Conservation (phyloP, 1,139 yeast species). For the Yamadazyma diddensiae region DNA sequence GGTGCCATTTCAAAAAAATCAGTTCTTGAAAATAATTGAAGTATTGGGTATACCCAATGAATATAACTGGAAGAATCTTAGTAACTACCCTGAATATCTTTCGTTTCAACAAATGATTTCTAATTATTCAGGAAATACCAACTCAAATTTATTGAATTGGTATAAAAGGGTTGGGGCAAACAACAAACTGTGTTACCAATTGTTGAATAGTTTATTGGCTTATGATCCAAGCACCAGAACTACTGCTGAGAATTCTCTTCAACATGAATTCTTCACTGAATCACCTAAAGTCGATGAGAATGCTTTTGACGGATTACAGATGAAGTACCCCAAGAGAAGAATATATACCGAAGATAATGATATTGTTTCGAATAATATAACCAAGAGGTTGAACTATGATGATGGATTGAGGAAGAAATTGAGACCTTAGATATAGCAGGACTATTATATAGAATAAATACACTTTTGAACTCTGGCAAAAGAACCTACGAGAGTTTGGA, state of each 20-base stretch:
- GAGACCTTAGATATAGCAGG: neutral
- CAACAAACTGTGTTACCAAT: constrained; percentile 63
- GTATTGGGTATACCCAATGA: constrained; percentile 83
- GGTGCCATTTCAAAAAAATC: constrained; percentile 92
- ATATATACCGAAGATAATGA: constrained; percentile 78
- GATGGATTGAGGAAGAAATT: constrained; percentile 25
- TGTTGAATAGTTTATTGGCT: constrained; percentile 62
- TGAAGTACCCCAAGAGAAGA: constrained; percentile 69
- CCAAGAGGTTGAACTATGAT: constrained; percentile 27
- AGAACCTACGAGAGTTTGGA: too few species aligned
- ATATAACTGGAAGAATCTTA: constrained; percentile 73
- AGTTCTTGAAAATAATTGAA: constrained; percentile 84
- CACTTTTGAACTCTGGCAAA: too few species aligned
- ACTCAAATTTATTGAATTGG: constrained; percentile 77
- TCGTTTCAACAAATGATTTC: constrained; percentile 54
- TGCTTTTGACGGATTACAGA: constrained; percentile 62
- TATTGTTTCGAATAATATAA: constrained; percentile 36
- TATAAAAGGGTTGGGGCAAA: constrained; percentile 76
- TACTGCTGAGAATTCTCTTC: constrained; percentile 71
- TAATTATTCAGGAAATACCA: constrained; percentile 45
- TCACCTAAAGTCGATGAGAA: constrained; percentile 66
- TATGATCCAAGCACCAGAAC: constrained; percentile 80
- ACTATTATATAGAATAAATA: too few species aligned
- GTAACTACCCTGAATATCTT: constrained; percentile 80
- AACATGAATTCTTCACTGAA: constrained; percentile 73